Conservation (phyloP, 257 asterid genomes). For the Nicotiana noctiflora region DNA sequence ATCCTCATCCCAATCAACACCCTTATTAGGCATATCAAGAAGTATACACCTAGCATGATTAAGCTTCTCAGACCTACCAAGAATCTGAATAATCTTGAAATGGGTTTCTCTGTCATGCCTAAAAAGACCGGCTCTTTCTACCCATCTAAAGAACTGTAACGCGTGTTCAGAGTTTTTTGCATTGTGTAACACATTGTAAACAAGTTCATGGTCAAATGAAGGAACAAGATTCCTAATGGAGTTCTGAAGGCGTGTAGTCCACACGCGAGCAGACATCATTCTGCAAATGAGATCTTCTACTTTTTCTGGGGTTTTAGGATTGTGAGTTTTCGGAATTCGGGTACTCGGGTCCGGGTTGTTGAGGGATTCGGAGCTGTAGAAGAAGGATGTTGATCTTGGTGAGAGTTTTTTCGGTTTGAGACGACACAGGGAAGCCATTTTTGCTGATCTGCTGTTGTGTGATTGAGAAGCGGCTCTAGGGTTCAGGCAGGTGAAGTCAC, state of each 20-base stretch:
- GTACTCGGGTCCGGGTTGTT: neutral
- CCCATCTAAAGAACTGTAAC: slow-evolving; percentile 97
- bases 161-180: slow-evolving; percentile 71
- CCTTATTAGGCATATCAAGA: slow-evolving; percentile 78
- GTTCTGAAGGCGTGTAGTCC: slow-evolving; percentile 91
- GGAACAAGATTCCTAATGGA: slow-evolving; percentile 71
- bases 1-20: slow-evolving; percentile 89
- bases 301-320: slow-evolving; percentile 46
- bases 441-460: too few species aligned
- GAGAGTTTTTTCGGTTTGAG: neutral
- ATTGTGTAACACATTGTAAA: slow-evolving; percentile 69
- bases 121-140: slow-evolving; percentile 63
- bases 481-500: too few species aligned
- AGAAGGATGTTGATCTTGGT: neutral
- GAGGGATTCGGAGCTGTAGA: neutral
- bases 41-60: slow-evolving; percentile 87
- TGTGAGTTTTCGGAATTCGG: slow-evolving; percentile 14
- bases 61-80: slow-evolving; percentile 66
- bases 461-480: too few species aligned
- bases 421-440: neutral
- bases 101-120: slow-evolving; percentile 60
- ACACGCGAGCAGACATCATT: slow-evolving; percentile 85
- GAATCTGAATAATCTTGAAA: slow-evolving; percentile 63
- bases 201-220: slow-evolving; percentile 59
- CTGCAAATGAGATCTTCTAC: slow-evolving; percentile 57